Base-by-base conservation (phyloP, 1,284 basidiomycete species). In the Stereum hirsutum region DNA sequence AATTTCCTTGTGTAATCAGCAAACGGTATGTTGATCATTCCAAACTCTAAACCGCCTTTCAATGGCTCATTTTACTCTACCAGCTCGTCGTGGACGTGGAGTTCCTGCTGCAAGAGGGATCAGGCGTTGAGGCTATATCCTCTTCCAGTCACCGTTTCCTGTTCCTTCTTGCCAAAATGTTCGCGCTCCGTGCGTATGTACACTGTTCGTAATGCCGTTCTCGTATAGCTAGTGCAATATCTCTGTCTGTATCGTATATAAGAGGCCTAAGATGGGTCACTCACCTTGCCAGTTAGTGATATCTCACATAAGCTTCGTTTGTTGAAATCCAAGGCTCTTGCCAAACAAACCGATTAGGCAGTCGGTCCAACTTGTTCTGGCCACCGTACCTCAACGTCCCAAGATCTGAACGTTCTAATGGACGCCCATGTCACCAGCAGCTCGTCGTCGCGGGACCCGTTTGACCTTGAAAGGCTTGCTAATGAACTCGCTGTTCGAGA, bases 61-160 rank as follows among this genome's bases (percentile, higher is more conserved):
- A 45, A 45, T 55, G 8, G 26, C 17, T 12, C 24, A n/a, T 11
- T 23, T 42, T 24, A n/a, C 23, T n/a, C 15, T 57, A 54, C 21
- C 55, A 89, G 86, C 86, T 59, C 86, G 86, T 54, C 86, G 86
- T 61, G 87, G 87, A 56, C 83, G 86, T 54, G 86, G 86, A 48
- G 81, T 86, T 28, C 81, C 81, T 47, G 68, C 70, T 8, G 67
- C 81, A 48, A 74, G 85, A 52, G 85, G 85, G 48, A 89, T 89
- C 59, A 75, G 85, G 60, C 76, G 85, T 65, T 89, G 64, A 48
- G 35, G 41, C 42, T 30, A 26, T 8, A 15, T 17, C 24, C 11
- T 30, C 41, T 44, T 39, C 49, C 41, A 33, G 32, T 28, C 10
- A 33, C 21, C 23, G 12, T 26, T 23, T 25, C 34, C 34, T 23